Evolutionary conservation across 768 basidiomycete genomes (phyloP).

Genomic region (Boletus vermiculosoides): DNA sequence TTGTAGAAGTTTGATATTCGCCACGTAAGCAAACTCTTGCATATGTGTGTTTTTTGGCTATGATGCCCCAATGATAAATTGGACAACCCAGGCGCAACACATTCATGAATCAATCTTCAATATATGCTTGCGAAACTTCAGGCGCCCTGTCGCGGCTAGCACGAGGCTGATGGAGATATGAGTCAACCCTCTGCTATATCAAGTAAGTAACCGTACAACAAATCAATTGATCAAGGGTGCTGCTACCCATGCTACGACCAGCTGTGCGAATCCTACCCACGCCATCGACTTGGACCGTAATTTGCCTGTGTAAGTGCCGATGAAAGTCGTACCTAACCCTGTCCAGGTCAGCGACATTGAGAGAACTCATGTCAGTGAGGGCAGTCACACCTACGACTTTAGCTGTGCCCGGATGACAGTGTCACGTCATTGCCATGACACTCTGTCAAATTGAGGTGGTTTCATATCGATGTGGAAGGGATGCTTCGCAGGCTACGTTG

Average conservation of each 20-base stretch:
- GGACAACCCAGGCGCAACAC: no score
- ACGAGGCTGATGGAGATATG: background rate
- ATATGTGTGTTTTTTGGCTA: no score
- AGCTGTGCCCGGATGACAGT: conserved; percentile 6
- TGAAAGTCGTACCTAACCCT: background rate
- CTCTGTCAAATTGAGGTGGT: conserved; percentile 2
- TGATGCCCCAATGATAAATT: no score
- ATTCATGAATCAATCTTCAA: no score
- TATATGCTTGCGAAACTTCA: background rate
- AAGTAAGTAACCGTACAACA: background rate
- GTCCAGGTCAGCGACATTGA: background rate
- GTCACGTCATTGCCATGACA: background rate
- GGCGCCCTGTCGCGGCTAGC: no score
- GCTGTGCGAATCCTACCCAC: conserved; percentile 20
- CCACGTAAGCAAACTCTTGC: no score
- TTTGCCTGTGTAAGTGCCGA: background rate
- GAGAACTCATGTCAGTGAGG: background rate
- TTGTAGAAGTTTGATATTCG: no score
- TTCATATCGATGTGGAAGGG: background rate
- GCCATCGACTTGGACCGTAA: conserved; percentile 1
- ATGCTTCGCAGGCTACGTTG: background rate
- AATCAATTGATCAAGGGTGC: background rate
- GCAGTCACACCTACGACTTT: background rate
- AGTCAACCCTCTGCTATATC: no score
- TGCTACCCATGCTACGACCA: background rate